These are phyloP conservation scores for Penicillium sp. DNA, from an alignment of 2,329 filamentous ascomycete genomes.

Conservation along the genomic window DNA sequence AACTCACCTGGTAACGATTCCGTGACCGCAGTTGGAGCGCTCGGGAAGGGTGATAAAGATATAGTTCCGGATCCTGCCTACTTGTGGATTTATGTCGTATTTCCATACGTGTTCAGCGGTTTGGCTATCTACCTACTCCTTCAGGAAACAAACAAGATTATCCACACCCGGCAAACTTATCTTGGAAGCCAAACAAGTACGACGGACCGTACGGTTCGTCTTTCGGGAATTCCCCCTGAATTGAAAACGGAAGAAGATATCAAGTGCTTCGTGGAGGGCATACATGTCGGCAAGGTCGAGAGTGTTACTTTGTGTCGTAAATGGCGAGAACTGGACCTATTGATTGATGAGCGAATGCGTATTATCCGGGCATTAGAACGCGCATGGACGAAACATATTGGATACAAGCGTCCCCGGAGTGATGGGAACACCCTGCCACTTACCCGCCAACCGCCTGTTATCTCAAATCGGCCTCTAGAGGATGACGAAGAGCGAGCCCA, in stretches of 20 bases:
- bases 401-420: conserved; percentile 53
- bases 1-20: conserved; percentile 8
- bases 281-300: conserved; percentile 88
- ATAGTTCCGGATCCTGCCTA: conserved; percentile 52
- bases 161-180: conserved; percentile 83
- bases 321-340: conserved; percentile 76
- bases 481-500: conserved; percentile 61
- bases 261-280: conserved; percentile 79
- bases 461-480: conserved; percentile 26
- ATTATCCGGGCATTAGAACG: conserved; percentile 74
- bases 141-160: conserved; percentile 78
- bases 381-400: conserved; percentile 76
- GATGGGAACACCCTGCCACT: conserved; percentile 48
- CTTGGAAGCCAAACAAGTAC: conserved; percentile 92
- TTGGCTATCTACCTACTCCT: conserved; percentile 82
- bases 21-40: conserved; percentile 23
- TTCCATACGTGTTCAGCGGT: conserved; percentile 86
- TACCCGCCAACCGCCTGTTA: conserved; percentile 49
- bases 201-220: conserved; percentile 87
- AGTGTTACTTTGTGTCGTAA: conserved; percentile 81
- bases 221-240: conserved; percentile 81
- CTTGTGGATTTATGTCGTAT: conserved; percentile 91
- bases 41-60: conserved; percentile 33
- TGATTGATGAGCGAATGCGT: conserved; percentile 66
- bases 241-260: conserved; percentile 79